Conservation (phyloP, 495 filamentous ascomycete genomes). For the Neurospora sp. region DNA sequence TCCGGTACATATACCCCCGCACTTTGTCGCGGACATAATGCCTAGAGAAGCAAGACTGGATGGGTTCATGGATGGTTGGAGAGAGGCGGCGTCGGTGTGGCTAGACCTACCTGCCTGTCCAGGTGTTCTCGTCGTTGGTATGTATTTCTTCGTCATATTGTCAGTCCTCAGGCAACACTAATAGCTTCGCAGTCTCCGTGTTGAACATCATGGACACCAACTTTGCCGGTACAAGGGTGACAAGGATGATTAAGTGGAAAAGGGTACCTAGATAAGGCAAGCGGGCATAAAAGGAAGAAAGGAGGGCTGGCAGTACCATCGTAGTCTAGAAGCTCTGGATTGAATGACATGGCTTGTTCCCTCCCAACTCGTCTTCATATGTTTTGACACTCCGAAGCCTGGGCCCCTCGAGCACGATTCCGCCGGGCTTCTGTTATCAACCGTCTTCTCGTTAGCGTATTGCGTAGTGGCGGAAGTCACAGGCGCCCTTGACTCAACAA, state of each 20-base stretch:
- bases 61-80: background rate
- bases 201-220: background rate
- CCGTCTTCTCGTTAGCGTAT: background rate
- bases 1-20: no score
- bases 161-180: background rate
- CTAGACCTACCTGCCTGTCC: no score
- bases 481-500: no score
- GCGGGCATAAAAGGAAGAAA: background rate
- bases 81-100: background rate
- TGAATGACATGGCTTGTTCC: background rate
- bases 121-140: background rate
- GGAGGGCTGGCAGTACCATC: background rate
- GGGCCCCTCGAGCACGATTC: background rate
- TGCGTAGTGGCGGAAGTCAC: background rate
- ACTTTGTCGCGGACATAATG: background rate
- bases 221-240: background rate
- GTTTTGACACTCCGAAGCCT: background rate
- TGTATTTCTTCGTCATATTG: no score
- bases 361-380: background rate
- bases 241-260: no score
- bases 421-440: background rate
- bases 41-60: background rate
- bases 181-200: background rate
- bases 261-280: background rate
- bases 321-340: background rate